Evolutionary conservation across 768 basidiomycete species (phyloP), one percentile per base, ranked within the genome.

Genomic region (Russula dissimulans): DNA sequence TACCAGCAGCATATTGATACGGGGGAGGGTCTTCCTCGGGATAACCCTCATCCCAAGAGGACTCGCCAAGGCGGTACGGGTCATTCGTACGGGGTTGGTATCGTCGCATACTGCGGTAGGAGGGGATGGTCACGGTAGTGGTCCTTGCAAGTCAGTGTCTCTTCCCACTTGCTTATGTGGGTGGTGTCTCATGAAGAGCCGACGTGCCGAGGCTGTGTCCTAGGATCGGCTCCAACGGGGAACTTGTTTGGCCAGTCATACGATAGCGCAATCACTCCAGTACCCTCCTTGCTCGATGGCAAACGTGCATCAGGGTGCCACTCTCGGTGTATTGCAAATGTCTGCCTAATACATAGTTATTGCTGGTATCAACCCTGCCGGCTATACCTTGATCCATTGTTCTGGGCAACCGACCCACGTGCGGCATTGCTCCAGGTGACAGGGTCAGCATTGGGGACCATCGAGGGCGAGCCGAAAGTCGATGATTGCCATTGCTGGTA

Each of bases 261-360:
- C 34, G 34, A 10, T 10, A 3, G 34, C 34, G 10, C 34, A 10
- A 36, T 36, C 34, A 36, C 34, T 36, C 34, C 34, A 41, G 15
- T 7, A 47, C 18, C 22, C 10, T 51, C 36, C 31, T 34, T 10
- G 47, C 15, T 32, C 18, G 7, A 47, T 22, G 26, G 8, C 29
- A 17, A 29, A 32, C 50, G 36, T 59, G n/a, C 22, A 26, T 18
- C 46, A 26, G 34, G 18, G 34, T 38, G 15, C 15, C 50, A 46
- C 47, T 47, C 9, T 18, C 8, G 38, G 15, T 61, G 51, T 53
- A 61, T 62, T 57, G 39, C 41, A 57, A 22, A 47, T 9, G 14
- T 22, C 34, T n/a, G n/a, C 56, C 53, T 41, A 52, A 29, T 61
- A 61, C 60, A 62, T 34, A 31, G 29, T 56, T 62, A 57, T 36